Evolutionary conservation across 2,329 filamentous ascomycete species (phyloP), one percentile per base, ranked within the genome.

Genomic region (Pseudofabraea citricarpa): DNA sequence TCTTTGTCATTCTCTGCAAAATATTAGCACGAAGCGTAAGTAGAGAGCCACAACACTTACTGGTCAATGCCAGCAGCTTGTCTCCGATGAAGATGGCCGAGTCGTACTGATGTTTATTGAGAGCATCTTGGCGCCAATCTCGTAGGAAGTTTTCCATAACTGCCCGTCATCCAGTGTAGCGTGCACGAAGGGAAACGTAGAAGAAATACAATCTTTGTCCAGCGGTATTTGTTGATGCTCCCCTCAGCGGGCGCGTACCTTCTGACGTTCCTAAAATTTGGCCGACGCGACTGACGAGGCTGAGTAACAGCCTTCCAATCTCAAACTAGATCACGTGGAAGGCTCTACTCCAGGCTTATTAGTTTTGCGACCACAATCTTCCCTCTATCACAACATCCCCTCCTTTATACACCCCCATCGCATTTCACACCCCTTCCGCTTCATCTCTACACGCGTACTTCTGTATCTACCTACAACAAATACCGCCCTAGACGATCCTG

Each of bases 1-100:
- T 98, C 93, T 52, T 88, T 84, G 59, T 95, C 90, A 63, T 91
- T 87, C 60, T 90, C 93, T 96, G 53, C 13, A 18, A n/a, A 23
- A 13, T 8, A 41, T 54, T 22, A 50, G 43, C 40, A 44, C 41
- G 35, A 38, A 26, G 32, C 45, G 23, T 32, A 26, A 29, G 16
- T n/a, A 35, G 19, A 23, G 22, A 40, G n/a, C 38, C n/a, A 22
- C 29, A 12, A 12, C 16, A 66, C 80, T 54, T 67, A 96, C 91
- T 88, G 27, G 91, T 97, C 60, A 98, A 73, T 45, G 93, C 93
- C 45, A 97, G 76, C 56, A 98, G 75, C 72, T 98, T 98, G 75
- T 98, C 93, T 51, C 90, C 93, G 52, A 97, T 89, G 64, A 95
- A 97, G 57, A 97, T 91, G 60, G 93, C 93, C 24, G 91, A 88